phyloP scores from a whole-genome alignment of 768 basidiomycete species.

The Leccinum barrowsii region DNA sequence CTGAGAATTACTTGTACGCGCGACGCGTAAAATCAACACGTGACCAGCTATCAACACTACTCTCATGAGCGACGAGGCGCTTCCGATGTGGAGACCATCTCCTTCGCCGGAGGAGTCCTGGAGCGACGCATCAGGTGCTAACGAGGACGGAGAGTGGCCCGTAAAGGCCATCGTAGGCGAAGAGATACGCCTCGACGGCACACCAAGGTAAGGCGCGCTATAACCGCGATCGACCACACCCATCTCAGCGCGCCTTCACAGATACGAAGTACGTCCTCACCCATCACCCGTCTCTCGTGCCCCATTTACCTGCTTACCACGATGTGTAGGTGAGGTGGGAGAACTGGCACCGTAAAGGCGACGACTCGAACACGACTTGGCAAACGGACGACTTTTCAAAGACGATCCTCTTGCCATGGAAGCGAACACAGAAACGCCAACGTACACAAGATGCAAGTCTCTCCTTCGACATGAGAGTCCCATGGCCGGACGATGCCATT shows the following conservation, averaged over 20 bases:
- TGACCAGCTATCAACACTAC: constrained; percentile 10
- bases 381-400: constrained; percentile 26
- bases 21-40: constrained; percentile 20
- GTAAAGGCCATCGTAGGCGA: constrained; percentile 29
- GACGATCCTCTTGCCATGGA: constrained; percentile 33
- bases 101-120: constrained; percentile 29
- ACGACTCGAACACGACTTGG: constrained; percentile 57
- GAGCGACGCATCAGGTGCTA: constrained; percentile 31
- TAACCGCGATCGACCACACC: not conserved
- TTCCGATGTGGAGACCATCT: constrained; percentile 27
- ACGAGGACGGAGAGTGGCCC: constrained; percentile 32
- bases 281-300: not conserved
- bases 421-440: constrained; percentile 27
- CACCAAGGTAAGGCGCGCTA: constrained; percentile 17
- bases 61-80: not conserved
- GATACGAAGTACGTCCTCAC: constrained; percentile 29
- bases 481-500: constrained; percentile 40
- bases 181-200: constrained; percentile 30
- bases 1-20: constrained; percentile 5
- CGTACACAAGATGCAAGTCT: constrained; percentile 29
- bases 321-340: constrained; percentile 48
- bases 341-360: constrained; percentile 48
- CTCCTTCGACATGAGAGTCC: constrained; percentile 37
- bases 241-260: constrained; percentile 13
- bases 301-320: not conserved